phyloP scores from a whole-genome alignment of 164 flowering plant genomes.

The Saururus chinensis region DNA sequence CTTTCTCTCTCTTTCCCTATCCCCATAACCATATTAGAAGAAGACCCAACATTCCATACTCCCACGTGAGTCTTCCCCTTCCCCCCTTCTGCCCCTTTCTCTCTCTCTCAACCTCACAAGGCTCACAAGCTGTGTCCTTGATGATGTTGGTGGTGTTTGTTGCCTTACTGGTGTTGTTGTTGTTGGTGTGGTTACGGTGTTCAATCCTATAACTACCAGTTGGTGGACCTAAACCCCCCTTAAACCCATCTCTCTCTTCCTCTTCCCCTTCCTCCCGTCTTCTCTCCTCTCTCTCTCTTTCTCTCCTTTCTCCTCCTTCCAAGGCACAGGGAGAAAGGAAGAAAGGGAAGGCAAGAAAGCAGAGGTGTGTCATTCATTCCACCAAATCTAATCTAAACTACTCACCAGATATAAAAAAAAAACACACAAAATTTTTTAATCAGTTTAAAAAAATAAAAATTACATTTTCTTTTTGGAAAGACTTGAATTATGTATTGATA shows the following conservation, averaged over 20 bases:
- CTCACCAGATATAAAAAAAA: neutral
- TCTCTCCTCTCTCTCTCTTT: slow-evolving; percentile 1
- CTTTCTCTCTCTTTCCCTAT: neutral
- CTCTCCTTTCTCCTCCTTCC: neutral
- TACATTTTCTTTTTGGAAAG: no score
- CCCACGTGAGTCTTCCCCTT: slow-evolving; percentile 3
- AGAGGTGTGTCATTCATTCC: neutral
- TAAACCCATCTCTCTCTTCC: slow-evolving; percentile 26
- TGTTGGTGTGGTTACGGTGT: slow-evolving; percentile 38
- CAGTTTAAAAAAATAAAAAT: no score
- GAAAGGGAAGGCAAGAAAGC: neutral
- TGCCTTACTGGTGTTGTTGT: slow-evolving; percentile 7
- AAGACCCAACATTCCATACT: slow-evolving; percentile 8
- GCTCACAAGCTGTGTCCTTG: slow-evolving; percentile 4
- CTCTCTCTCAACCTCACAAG: neutral
- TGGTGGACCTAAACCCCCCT: slow-evolving; percentile 75
- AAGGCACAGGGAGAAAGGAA: neutral
- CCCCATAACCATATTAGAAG: neutral
- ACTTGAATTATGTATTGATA: no score
- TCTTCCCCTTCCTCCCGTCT: slow-evolving; percentile 8
- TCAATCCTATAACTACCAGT: slow-evolving; percentile 75
- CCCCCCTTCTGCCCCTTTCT: slow-evolving; percentile 9
- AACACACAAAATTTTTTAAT: no score
- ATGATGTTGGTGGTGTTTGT: slow-evolving; percentile 5
- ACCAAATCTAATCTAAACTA: neutral